Percentiles rank a stretch among this genome's conserved stretches.
Conservation (phyloP, 805 yeast genomes). For the Candida michaelii region DNA sequence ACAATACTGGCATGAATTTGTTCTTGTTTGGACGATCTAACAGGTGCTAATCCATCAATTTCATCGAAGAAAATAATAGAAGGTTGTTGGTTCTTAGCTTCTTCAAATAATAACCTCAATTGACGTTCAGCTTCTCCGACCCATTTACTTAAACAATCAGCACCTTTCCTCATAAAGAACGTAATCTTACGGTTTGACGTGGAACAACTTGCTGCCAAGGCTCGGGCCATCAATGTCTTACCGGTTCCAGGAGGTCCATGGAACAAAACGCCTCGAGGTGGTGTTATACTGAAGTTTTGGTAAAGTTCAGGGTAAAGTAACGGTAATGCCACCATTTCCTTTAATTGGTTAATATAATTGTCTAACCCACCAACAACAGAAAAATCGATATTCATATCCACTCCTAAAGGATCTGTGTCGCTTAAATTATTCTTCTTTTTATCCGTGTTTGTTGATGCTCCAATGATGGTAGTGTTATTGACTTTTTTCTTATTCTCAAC, state of each 20-base stretch:
- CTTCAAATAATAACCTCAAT: constrained; percentile 85
- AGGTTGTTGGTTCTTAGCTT: constrained; percentile 94
- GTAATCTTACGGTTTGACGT: constrained; percentile 83
- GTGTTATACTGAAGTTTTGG: constrained; percentile 84
- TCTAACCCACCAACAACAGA: constrained; percentile 89
- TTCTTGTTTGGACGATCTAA: constrained; percentile 94
- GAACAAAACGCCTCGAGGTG: constrained; percentile 95
- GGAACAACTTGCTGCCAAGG: constrained; percentile 92
- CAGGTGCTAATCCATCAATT: constrained; percentile 98
- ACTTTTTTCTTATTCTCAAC: constrained; percentile 15
- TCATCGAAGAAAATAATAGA: constrained; percentile 96
- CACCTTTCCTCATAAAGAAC: constrained; percentile 97
- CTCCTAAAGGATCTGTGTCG: constrained; percentile 91
- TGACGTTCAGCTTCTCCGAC: constrained; percentile 99
- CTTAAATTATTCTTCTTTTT: constrained; percentile 64
- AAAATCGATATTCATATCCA: constrained; percentile 82
- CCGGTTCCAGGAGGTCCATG: constrained; percentile 99
- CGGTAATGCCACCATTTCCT: constrained; percentile 96
- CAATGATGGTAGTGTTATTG: constrained; percentile 32
- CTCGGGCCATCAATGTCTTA: constrained; percentile 96
- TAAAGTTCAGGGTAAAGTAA: constrained; percentile 91
- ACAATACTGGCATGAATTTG: constrained; percentile 98
- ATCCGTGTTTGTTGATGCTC: constrained; percentile 34
- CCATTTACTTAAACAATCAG: constrained; percentile 96
- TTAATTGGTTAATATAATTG: constrained; percentile 84